Base-by-base conservation (phyloP, 2,329 filamentous ascomycete genomes). In the Zymoseptoria brevis region DNA sequence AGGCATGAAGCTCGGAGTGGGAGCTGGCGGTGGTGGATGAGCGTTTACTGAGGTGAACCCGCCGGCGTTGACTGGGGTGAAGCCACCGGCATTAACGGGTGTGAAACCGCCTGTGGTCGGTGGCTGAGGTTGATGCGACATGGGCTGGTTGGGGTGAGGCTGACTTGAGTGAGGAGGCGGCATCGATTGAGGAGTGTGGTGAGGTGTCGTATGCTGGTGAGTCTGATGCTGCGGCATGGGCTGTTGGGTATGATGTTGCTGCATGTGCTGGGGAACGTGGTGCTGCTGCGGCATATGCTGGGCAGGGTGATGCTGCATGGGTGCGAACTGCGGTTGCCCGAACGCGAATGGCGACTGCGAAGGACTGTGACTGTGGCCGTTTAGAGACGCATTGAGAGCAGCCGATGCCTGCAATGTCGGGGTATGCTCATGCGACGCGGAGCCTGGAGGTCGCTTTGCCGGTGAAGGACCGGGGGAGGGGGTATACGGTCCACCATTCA, bases 401-500 rank as follows among this genome's bases (percentile, higher is more conserved):
- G 79, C 76, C 16, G 82, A 82, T 48, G 83, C 80, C 64, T 77
- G 79, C 49, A 84, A 75, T 3, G 86, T 83, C 1, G 90, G 87
- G 1, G 89, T 92, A 53, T 89, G 85, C 4, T 80, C 58, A 21
- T 74, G 69, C 19, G 81, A 77, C 3, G 80, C 81, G 19, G 73
- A 68, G 59, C 79, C 72, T 61, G 79, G 62, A 59, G 73, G 72
- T 62, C 79, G 81, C 66, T 80, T 92, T 70, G 90, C 79, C 1
- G 93, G 91, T 35, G 85, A 87, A 75, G 90, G 74, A 71, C 87
- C 75, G 2, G 93, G 91, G 3, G 85, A 87, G 19, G 87, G 86
- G 0, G 92, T 96, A 62, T 94, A 84, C 16, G 93, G 91, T 1
- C 93, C 94, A 60, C 93, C 93, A 69, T 96, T 91, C 73, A 97